Percentiles rank a stretch among this genome's conserved stretches.
phyloP scores from a whole-genome alignment of 2,329 filamentous ascomycete genomes.

The Aureobasidium namibiae region DNA sequence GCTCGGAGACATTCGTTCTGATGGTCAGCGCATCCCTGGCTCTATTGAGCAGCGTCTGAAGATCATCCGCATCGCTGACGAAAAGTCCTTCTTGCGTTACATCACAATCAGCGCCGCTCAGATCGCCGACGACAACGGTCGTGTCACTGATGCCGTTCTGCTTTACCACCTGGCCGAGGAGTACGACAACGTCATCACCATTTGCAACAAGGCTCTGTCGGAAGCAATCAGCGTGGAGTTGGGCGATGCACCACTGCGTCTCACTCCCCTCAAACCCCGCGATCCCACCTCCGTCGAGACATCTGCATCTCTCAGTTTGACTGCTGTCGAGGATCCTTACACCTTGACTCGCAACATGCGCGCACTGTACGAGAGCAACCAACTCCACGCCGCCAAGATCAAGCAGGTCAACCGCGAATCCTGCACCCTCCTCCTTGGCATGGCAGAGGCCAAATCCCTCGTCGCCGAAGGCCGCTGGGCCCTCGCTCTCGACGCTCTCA shows the following conservation, averaged over 20 bases:
- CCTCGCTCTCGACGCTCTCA: conserved; percentile 48
- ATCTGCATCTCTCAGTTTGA: conserved; percentile 48
- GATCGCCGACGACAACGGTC: conserved; percentile 87
- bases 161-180: conserved; percentile 92
- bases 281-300: conserved; percentile 26
- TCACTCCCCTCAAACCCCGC: conserved; percentile 73
- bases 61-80: conserved; percentile 70
- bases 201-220: conserved; percentile 82
- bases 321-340: conserved; percentile 59
- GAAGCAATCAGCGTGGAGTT: conserved; percentile 82
- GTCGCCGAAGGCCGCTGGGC: conserved; percentile 53
- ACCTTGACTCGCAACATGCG: conserved; percentile 56
- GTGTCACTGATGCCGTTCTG: conserved; percentile 86
- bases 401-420: conserved; percentile 49
- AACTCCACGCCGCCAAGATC: conserved; percentile 54
- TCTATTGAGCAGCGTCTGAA: conserved; percentile 77
- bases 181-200: conserved; percentile 86
- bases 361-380: conserved; percentile 52
- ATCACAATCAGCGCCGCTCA: conserved; percentile 88
- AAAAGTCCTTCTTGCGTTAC: conserved; percentile 79
- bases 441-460: conserved; percentile 52
- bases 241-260: conserved; percentile 67
- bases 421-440: conserved; percentile 50
- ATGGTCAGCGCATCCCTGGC: conserved; percentile 77
- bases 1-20: conserved; percentile 79